Evolutionary conservation across 306 rosid genomes (phyloP).

Genomic region (Vicia villosa): DNA sequence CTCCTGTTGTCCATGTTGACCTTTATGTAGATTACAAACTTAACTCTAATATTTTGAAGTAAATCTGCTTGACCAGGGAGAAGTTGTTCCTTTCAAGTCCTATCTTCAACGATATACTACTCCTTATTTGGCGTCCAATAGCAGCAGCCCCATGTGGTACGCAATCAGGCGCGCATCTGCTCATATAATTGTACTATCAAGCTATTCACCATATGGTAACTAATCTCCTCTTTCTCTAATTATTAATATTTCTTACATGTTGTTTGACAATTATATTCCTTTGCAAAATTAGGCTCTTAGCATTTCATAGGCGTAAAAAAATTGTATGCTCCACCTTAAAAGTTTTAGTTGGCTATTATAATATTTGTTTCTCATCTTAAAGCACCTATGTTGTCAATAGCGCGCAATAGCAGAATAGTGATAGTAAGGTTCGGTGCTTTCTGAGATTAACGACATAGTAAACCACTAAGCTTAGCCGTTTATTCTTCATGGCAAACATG

Average conservation of each 20-base stretch:
- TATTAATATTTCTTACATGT: conserved; percentile 23
- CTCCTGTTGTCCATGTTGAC: conserved; percentile 13
- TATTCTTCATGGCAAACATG: conserved; percentile 11
- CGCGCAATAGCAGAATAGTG: too few relatives aligned
- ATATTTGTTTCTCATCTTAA: neutral
- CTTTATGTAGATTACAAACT: conserved; percentile 17
- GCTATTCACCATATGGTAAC: conserved; percentile 93
- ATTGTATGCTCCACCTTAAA: neutral
- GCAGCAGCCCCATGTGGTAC: conserved; percentile 95
- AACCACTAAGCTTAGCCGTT: neutral
- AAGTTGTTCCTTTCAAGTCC: conserved; percentile 81
- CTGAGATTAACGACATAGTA: too few relatives aligned
- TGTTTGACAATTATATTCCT: neutral
- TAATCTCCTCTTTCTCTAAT: conserved; percentile 29
- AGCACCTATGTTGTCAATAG: too few relatives aligned
- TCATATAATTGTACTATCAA: conserved; percentile 85
- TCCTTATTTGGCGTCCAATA: conserved; percentile 78
- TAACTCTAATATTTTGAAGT: conserved; percentile 16
- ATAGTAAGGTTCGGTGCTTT: too few relatives aligned
- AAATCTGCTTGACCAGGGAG: conserved; percentile 58
- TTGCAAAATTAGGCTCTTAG: conserved; percentile 1
- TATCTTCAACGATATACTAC: conserved; percentile 74
- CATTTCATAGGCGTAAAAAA: conserved; percentile 8
- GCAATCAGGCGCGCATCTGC: conserved; percentile 96
- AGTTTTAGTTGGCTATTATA: neutral